Evolutionary conservation across 2,329 filamentous ascomycete species (phyloP), one percentile per base, ranked within the genome.

Genomic region (Aspergillus viridinutans): DNA sequence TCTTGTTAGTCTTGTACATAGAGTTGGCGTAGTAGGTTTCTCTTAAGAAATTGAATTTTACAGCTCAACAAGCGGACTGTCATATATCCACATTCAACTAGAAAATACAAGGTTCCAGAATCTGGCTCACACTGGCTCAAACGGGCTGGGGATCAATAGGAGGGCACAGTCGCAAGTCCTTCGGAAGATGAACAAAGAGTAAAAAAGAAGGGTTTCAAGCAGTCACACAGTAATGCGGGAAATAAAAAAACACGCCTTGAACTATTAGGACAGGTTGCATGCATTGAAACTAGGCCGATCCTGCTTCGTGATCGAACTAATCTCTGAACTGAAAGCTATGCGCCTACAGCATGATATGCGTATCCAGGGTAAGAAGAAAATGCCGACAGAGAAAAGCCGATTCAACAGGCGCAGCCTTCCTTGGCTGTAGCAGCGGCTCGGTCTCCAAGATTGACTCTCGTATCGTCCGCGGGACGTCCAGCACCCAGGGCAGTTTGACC

Each of bases 391-490:
- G 49, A 53, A 50, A 17, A 50, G 42, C 40, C 28, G 54, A 56
- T 59, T 78, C 70, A 97, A 78, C 93, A 97, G 69, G 92, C 92
- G 75, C 93, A 97, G 48, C 90, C 88, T 70, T 96, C 92, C 80
- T 96, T 96, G 50, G 89, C 85, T n/a, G 85, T 86, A 64, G 84
- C 83, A 61, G 90, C 86, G 67, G 85, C 82, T 50, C 87, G 84
- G 52, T 88, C 89, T 51, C 86, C 88, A 67, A 97, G 78, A 74
- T 94, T 96, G 61, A 97, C 92, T 65, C 92, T 84, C 67, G 81
- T 81, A 61, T 89, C 76, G 8, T 78, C 75, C 29, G 69, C 72
- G 56, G 74, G 65, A 51, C 76, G 72, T 53, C 69, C 72, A 43
- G 72, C 67, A 81, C 76, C 92, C 84, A 72, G 89, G 69, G 67